These are phyloP conservation scores for Talaromyces thailandensis DNA, from an alignment of 495 filamentous ascomycete species.

Conservation along the genomic window DNA sequence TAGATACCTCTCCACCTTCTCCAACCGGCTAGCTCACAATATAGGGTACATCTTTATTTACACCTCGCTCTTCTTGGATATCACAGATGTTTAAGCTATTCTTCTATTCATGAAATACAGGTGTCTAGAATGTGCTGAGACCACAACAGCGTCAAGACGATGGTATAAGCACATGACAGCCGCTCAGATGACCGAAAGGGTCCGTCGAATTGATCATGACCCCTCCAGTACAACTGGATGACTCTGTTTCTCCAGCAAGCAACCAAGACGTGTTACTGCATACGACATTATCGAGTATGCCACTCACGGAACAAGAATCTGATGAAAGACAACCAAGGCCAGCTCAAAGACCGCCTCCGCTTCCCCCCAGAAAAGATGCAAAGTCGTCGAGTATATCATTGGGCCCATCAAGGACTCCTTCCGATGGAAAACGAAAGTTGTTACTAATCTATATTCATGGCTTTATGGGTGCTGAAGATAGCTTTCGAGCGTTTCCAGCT, in stretches of 20 bases:
- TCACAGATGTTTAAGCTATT: neutral
- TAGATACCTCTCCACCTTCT: too few species aligned
- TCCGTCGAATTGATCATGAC: neutral
- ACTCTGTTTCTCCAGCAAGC: neutral
- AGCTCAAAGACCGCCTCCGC: neutral
- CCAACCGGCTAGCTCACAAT: too few species aligned
- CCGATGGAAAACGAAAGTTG: constrained; percentile 41
- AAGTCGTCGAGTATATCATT: neutral
- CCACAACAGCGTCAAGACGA: neutral
- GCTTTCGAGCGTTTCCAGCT: constrained; percentile 78
- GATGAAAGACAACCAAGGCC: neutral
- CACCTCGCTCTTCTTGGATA: neutral
- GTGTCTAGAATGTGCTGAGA: neutral
- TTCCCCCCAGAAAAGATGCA: neutral
- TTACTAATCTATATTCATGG: constrained; percentile 85
- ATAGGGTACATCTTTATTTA: neutral
- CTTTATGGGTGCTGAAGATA: constrained; percentile 85
- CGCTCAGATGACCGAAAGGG: neutral
- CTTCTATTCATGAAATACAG: neutral
- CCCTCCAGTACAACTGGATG: neutral
- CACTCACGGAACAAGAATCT: neutral
- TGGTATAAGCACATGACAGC: neutral
- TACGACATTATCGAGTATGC: neutral
- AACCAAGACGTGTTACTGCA: neutral
- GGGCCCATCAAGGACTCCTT: neutral